Base-by-base conservation (phyloP, 345 rosid species). In the Eucalyptus caleyi region DNA sequence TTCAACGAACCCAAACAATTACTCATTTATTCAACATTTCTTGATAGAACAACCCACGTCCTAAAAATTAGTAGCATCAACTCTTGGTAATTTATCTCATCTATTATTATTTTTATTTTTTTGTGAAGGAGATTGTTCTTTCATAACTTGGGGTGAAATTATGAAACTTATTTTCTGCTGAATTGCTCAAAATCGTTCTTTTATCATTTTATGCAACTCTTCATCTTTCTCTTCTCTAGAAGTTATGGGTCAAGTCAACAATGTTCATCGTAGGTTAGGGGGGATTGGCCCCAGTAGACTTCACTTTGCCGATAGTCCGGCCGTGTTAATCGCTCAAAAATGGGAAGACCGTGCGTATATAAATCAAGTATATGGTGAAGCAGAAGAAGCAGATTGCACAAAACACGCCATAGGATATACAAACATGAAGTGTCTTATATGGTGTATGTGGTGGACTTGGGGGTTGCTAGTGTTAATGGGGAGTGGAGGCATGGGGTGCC, bases 261-360 rank as follows among this genome's bases (percentile, higher is more conserved):
- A 7, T 16, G 1, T 0, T 1, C 8, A 27, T 60, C 15, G 7
- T 16, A 11, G 2, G 67, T 60, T 3, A 1, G 3, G 62, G 1
- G 13, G 30, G 30, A 24, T 11, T 5, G 65, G n/a, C 65, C 30
- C 2, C 7, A 26, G n/a, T n/a, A 59, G 15, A 59, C 65, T 59
- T 59, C 0, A 59, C 65, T 59, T 26, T 59, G 65, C 65, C 15
- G 0, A 26, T 11, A 26, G 65, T 11, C 2, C 30, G 16, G 67
- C 67, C 1, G 16, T 13, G 67, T 1, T 12, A 3, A 60, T 26
- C 32, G 32, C 67, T 60, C 67, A 30, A 60, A 60, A 60, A 60
- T 60, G 67, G 32, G 8, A 0, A 60, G 67, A 60, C 32, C 23
- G 12, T 60, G 32, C 32, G 15, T 27, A 27, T 60, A 60, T 60